phyloP scores from a whole-genome alignment of 148 eudicot genomes.

The Amaranthus hypochondriacus region DNA sequence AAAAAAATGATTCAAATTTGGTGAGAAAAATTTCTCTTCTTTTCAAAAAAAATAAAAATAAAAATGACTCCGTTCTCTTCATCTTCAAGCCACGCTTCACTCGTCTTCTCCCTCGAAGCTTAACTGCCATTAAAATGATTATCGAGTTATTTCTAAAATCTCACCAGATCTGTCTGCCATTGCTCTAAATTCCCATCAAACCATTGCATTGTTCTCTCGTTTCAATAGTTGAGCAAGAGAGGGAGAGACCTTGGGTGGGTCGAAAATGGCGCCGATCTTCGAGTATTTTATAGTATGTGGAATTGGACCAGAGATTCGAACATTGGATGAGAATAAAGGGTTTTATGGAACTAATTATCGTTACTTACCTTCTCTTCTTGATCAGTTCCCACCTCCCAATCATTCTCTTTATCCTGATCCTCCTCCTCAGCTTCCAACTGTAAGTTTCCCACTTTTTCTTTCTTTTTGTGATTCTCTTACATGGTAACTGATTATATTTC shows the following conservation, averaged over 20 bases:
- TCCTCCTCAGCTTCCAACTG: slow-evolving; percentile 91
- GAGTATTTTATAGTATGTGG: slow-evolving; percentile 95
- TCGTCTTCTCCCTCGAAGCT: no score
- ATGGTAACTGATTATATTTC: no score
- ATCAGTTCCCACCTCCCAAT: slow-evolving; percentile 72
- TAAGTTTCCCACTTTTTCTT: slow-evolving; percentile 19
- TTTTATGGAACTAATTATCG: slow-evolving; percentile 54
- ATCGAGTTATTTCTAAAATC: no score
- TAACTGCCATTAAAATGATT: no score
- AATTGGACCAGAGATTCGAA: slow-evolving; percentile 77
- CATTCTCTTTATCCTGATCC: slow-evolving; percentile 73
- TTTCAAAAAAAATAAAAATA: no score
- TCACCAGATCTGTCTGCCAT: no score
- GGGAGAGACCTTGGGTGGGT: neutral
- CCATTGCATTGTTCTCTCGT: neutral
- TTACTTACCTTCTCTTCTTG: slow-evolving; percentile 71
- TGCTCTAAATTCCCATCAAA: no score
- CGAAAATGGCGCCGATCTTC: slow-evolving; percentile 58
- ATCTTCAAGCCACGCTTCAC: no score
- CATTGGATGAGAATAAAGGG: slow-evolving; percentile 62
- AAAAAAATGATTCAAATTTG: no score
- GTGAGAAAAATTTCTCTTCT: no score
- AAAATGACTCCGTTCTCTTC: no score
- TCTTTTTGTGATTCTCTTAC: neutral
- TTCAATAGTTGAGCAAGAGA: neutral